Evolutionary conservation across 1,139 yeast species (phyloP), one percentile per base, ranked within the genome.

Genomic region (Magnusiomyces fungicola): DNA sequence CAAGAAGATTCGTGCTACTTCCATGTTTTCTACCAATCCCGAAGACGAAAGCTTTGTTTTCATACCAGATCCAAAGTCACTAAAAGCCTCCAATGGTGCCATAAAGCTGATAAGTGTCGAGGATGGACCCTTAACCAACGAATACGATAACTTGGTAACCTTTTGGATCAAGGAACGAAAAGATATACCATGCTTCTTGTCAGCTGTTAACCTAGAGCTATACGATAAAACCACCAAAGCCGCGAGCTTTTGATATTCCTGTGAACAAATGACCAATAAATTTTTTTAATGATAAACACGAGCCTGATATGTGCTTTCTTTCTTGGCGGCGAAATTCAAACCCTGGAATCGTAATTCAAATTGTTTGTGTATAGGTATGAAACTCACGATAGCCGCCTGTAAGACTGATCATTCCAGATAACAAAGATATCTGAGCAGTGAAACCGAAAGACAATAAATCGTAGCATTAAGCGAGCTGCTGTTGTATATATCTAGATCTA

Each of bases 111-210:
- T 61, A n/a, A 69, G 69, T 12, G 55, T 61, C 32, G 62, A 63
- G 21, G 57, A 58, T 16, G 56, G 61, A 27, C 58, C 64, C 43
- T 74, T 78, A 58, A 71, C 76, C 53, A 57, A 63, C 16, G 64
- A 75, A 50, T 81, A 82, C 66, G 79, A 78, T 51, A 76, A 78
- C 37, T 68, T 86, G 49, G 74, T 84, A 23, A 67, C 74, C 18
- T 75, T 76, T 53, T 87, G 95, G 89, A 78, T 85, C 2, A 73
- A 73, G 45, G 85, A 83, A 47, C 76, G 80, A 54, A 77, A 76
- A 40, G 89, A 86, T 57, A 78, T 87, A 23, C 87, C 95, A 0
- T 84, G 95, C 58, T 83, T 88, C 59, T 69, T 89, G 50, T 82
- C 94, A 50, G 89, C 94, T 0, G 69, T 88, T 54, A 85, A 81